Evolutionary conservation across 352 stramenopile genomes (phyloP), one percentile per base, ranked within the genome.

Genomic region (Phytophthora macrochlamydospora): DNA sequence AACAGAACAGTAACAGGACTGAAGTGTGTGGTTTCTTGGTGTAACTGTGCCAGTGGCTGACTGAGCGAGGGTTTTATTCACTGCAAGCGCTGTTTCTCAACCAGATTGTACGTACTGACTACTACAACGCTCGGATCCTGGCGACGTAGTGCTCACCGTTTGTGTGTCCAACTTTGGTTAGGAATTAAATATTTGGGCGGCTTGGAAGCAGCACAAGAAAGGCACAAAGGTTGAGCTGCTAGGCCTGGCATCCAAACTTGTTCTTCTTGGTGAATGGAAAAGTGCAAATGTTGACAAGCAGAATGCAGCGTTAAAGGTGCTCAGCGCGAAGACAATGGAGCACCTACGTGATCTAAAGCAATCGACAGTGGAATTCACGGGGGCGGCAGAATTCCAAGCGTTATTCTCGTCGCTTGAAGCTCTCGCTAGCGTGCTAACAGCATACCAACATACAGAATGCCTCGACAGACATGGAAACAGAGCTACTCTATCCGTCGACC

Each of bases 161-260:
- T 28, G 12, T 62, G 24, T 37, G 32, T 68, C 6, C 45, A 52
- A 51, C 8, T 57, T 44, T 9, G 18, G 18, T 3, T 54, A 93
- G 84, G 87, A 94, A 59, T 69, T 93, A 1, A 81, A 85, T 45
- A 79, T 93, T 18, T 94, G 87, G 87, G 58, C 58, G 3, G 78
- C 75, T 14, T 92, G 80, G 76, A 75, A 74, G 12, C 65, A 79
- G 46, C 43, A 62, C 14, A 71, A 75, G 44, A 76, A 75, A 42
- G 57, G 28, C 51, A 51, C 42, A 31, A 76, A 65, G 38, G 76
- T 93, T n/a, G 78, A 81, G 7, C 13, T 79, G 14, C 54, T 69
- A 38, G 87, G 87, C 0, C 62, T 91, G 18, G 72, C 70, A 0
- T 57, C 80, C 2, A 95, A 92, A 45, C 18, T 74, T n/a, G 70